A percentile compares a stretch with the other conserved stretches of the same genome.
These are phyloP conservation scores for Phaeosphaeria sp. DNA, from an alignment of 2,329 filamentous ascomycete species.

Conservation along the genomic window DNA sequence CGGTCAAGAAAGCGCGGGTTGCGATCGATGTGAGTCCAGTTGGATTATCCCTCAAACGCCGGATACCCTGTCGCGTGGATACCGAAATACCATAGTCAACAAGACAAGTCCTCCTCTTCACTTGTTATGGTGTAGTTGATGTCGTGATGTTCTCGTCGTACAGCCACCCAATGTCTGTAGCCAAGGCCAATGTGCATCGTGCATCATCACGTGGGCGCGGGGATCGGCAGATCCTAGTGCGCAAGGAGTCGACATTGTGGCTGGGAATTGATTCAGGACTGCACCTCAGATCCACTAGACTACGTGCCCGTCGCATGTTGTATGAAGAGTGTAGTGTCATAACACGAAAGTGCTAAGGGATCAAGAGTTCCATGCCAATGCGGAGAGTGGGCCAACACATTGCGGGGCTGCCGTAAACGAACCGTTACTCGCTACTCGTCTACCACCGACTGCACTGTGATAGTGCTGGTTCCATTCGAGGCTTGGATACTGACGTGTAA, in stretches of 20 bases:
- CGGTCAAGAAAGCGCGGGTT: conserved; percentile 1
- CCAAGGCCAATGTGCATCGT: conserved; percentile 25
- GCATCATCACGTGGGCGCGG: conserved; percentile 38
- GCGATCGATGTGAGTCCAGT: conserved; percentile 12
- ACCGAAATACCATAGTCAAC: conserved; percentile 8
- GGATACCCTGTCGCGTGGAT: conserved; percentile 13
- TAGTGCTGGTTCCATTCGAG: conserved; percentile 5
- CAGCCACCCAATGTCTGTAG: conserved; percentile 19
- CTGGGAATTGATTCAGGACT: background rate
- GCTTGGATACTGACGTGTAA: conserved; percentile 18
- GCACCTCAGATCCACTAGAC: background rate
- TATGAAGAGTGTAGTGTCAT: background rate
- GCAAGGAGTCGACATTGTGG: background rate
- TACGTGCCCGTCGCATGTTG: background rate
- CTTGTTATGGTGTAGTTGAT: conserved; percentile 3
- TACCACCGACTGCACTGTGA: conserved; percentile 1
- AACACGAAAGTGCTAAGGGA: background rate
- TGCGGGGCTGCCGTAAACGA: conserved; percentile 5
- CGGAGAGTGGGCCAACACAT: conserved; percentile 7
- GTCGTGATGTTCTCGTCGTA: conserved; percentile 18
- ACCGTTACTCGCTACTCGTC: conserved; percentile 2
- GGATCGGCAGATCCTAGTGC: conserved; percentile 7
- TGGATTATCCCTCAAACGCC: conserved; percentile 9
- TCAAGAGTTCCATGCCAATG: background rate
- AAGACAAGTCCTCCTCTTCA: conserved; percentile 2